Evolutionary conservation across 2,329 filamentous ascomycete genomes (phyloP).

Genomic region (Xylariaceae sp.): DNA sequence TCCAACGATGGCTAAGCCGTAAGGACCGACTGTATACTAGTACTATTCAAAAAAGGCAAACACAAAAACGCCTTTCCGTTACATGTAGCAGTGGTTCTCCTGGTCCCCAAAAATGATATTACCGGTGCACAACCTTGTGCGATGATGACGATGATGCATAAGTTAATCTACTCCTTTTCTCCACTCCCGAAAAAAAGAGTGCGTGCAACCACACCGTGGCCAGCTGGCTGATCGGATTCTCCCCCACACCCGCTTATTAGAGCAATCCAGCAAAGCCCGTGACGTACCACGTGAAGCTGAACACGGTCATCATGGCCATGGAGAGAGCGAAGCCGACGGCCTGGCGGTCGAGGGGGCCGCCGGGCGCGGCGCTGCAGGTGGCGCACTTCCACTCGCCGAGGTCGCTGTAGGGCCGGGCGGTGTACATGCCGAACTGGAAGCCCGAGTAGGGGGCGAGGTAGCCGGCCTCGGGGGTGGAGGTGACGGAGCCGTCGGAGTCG

Average conservation of each 20-base stretch:
- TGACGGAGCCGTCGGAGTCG: constrained; percentile 60
- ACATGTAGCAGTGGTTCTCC: constrained; percentile 12
- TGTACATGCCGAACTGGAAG: constrained; percentile 66
- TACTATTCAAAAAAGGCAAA: constrained; percentile 17
- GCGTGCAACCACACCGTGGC: not conserved
- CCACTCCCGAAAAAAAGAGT: not conserved
- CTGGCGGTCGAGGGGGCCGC: constrained; percentile 50
- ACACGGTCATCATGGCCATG: constrained; percentile 62
- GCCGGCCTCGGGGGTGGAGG: constrained; percentile 58
- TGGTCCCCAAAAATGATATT: constrained; percentile 18
- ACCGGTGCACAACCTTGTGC: constrained; percentile 8
- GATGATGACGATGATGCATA: constrained; percentile 13
- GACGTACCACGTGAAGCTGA: constrained; percentile 70
- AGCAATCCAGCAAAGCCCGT: constrained; percentile 52
- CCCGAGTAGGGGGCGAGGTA: constrained; percentile 57
- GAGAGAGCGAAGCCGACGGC: constrained; percentile 57
- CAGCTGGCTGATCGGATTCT: no score
- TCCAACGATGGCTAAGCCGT: constrained; percentile 9
- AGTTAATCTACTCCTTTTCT: not conserved
- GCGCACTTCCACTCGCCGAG: constrained; percentile 60
- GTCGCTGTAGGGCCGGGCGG: constrained; percentile 56
- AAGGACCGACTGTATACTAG: constrained; percentile 24
- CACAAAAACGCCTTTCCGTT: constrained; percentile 16
- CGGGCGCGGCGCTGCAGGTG: constrained; percentile 61
- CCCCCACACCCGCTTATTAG: no score